These are phyloP conservation scores for Phytophthora agathidicida DNA, from an alignment of 352 stramenopile species.

Conservation along the genomic window DNA sequence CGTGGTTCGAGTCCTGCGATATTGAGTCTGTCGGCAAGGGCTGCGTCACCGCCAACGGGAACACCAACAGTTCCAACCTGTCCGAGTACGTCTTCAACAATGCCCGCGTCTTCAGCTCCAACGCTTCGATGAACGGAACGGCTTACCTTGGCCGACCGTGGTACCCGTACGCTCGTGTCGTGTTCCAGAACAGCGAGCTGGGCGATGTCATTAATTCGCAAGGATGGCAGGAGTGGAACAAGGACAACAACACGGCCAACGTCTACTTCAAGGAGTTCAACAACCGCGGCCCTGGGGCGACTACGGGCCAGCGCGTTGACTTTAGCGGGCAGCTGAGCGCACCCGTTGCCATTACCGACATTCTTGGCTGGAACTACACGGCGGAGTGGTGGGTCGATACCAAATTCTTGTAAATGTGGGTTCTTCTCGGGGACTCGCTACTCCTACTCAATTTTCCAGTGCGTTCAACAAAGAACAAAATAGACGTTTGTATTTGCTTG, in stretches of 20 bases:
- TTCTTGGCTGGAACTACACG: constrained; percentile 1
- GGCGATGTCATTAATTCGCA: constrained; percentile 11
- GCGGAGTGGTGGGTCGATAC: constrained; percentile 14
- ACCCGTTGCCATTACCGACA: constrained; percentile 7
- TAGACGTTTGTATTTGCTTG: neutral
- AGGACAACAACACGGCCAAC: constrained; percentile 4
- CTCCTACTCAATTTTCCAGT: no score
- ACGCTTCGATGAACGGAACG: constrained; percentile 1
- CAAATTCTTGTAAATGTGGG: constrained; percentile 6
- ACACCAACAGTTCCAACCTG: constrained; percentile 6
- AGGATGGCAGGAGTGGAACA: constrained; percentile 8
- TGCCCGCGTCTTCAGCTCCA: constrained; percentile 3
- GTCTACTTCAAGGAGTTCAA: constrained; percentile 28
- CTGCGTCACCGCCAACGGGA: constrained; percentile 10
- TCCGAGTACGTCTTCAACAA: constrained; percentile 19
- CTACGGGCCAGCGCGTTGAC: neutral
- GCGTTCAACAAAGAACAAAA: constrained; percentile 5
- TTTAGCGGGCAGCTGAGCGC: constrained; percentile 10
- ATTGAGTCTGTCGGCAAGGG: constrained; percentile 12
- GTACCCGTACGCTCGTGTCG: constrained; percentile 11
- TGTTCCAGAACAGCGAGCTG: constrained; percentile 13
- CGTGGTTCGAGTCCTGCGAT: constrained; percentile 18
- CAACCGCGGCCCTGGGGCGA: constrained; percentile 5
- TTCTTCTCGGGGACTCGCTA: no score
- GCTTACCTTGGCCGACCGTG: constrained; percentile 12